Conservation (phyloP, 2,329 filamentous ascomycete species). For the Ceratocystis albifundus region DNA sequence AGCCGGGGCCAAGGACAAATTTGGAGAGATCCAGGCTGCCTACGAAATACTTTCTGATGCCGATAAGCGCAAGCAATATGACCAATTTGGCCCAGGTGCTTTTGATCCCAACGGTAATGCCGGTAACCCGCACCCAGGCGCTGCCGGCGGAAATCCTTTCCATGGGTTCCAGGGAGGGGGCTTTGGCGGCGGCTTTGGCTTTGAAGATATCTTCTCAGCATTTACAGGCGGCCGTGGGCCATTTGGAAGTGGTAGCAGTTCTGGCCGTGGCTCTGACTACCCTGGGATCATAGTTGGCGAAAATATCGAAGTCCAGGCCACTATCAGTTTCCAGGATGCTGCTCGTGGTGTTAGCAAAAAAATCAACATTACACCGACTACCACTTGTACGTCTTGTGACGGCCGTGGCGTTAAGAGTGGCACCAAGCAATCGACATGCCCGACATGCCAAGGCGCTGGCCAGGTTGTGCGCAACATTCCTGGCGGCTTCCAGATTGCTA, state of each 20-base stretch:
- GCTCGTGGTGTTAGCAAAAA: constrained; percentile 83
- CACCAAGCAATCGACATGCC: constrained; percentile 60
- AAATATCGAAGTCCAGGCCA: constrained; percentile 88
- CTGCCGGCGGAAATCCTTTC: constrained; percentile 52
- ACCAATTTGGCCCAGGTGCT: constrained; percentile 77
- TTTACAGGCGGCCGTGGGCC: constrained; percentile 52
- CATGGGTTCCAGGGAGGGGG: constrained; percentile 50
- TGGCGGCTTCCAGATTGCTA: constrained; percentile 91
- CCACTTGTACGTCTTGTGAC: constrained; percentile 68
- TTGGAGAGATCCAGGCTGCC: constrained; percentile 80
- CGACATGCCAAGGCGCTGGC: constrained; percentile 73
- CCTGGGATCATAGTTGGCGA: constrained; percentile 82
- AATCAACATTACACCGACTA: constrained; percentile 73
- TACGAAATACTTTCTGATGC: constrained; percentile 90
- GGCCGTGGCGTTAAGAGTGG: constrained; percentile 79
- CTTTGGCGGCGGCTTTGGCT: constrained; percentile 77
- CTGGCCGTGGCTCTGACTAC: constrained; percentile 55
- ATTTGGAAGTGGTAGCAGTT: constrained; percentile 45
- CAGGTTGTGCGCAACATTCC: constrained; percentile 79
- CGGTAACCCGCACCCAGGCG: constrained; percentile 27
- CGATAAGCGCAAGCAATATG: constrained; percentile 84
- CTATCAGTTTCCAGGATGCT: constrained; percentile 89
- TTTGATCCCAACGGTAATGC: constrained; percentile 66
- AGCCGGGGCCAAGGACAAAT: constrained; percentile 81
- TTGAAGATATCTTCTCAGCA: constrained; percentile 87